Percentiles rank a stretch among this genome's conserved stretches.
phyloP scores from a whole-genome alignment of 2,329 filamentous ascomycete genomes.

The Trichoderma sp. region DNA sequence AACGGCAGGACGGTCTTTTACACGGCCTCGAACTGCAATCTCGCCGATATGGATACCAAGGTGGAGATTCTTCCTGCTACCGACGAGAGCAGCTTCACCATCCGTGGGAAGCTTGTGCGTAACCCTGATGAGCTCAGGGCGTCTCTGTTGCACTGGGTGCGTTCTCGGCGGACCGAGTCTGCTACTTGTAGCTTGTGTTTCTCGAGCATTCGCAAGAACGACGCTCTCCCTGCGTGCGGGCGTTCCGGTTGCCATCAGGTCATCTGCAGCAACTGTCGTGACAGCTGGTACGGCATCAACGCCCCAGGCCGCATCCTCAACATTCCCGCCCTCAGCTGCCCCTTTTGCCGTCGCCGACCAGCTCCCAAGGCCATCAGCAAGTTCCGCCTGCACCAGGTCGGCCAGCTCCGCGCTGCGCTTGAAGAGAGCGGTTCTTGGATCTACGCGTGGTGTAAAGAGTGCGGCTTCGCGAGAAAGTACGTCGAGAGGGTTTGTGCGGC shows the following conservation, averaged over 20 bases:
- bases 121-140: conserved; percentile 38
- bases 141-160: conserved; percentile 38
- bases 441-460: conserved; percentile 47
- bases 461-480: conserved; percentile 41
- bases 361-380: conserved; percentile 35
- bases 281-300: conserved; percentile 48
- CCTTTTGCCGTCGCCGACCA: conserved; percentile 48
- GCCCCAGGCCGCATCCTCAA: conserved; percentile 43
- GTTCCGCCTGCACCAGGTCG: conserved; percentile 39
- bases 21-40: conserved; percentile 33
- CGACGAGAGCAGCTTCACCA: conserved; percentile 26
- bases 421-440: conserved; percentile 42
- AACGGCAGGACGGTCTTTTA: conserved; percentile 40
- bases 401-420: conserved; percentile 39
- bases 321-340: conserved; percentile 46
- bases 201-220: conserved; percentile 33
- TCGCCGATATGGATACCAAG: conserved; percentile 34
- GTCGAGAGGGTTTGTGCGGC: conserved; percentile 44
- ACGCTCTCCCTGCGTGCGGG: conserved; percentile 44
- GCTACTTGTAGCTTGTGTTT: conserved; percentile 48
- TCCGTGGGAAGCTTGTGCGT: conserved; percentile 41
- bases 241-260: conserved; percentile 43
- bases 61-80: conserved; percentile 37
- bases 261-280: conserved; percentile 41
- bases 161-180: conserved; percentile 37